These are phyloP conservation scores for Ammopiptanthus mongolicus DNA, from an alignment of 306 rosid genomes.

Conservation along the genomic window DNA sequence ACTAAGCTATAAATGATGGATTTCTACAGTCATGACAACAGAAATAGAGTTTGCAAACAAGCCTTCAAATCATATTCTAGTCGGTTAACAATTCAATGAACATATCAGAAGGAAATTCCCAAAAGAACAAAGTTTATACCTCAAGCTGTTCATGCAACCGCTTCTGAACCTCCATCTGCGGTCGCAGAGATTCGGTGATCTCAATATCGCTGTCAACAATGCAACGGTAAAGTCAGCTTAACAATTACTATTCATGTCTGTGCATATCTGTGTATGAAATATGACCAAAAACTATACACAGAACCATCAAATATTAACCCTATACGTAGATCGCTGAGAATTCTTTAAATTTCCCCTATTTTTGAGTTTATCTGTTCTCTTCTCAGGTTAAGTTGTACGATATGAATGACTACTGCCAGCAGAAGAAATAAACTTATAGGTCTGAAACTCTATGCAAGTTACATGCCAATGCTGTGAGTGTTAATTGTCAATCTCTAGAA, in stretches of 20 bases:
- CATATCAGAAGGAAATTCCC: constrained; percentile 16
- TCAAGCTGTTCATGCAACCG: constrained; percentile 94
- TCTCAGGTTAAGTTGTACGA: background rate
- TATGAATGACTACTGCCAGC: constrained; percentile 5
- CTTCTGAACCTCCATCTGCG: constrained; percentile 99
- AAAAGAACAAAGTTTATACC: constrained; percentile 41
- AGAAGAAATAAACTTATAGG: constrained; percentile 8
- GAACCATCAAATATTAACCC: constrained; percentile 14
- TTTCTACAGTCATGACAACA: constrained; percentile 2
- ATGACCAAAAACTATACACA: background rate
- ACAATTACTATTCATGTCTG: constrained; percentile 3
- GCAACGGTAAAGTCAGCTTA: constrained; percentile 17
- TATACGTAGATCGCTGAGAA: background rate
- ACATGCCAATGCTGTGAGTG: background rate
- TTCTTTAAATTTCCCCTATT: constrained; percentile 6
- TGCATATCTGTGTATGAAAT: background rate
- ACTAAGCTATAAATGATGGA: background rate
- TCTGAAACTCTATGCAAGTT: background rate
- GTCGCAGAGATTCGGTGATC: constrained; percentile 90
- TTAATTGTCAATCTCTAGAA: background rate
- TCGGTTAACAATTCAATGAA: background rate
- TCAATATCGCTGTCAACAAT: constrained; percentile 65
- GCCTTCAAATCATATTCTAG: constrained; percentile 14
- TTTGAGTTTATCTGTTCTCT: background rate
- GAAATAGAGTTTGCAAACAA: constrained; percentile 16